These are phyloP conservation scores for Trapa incisa DNA, from an alignment of 345 rosid genomes.

Conservation along the genomic window DNA sequence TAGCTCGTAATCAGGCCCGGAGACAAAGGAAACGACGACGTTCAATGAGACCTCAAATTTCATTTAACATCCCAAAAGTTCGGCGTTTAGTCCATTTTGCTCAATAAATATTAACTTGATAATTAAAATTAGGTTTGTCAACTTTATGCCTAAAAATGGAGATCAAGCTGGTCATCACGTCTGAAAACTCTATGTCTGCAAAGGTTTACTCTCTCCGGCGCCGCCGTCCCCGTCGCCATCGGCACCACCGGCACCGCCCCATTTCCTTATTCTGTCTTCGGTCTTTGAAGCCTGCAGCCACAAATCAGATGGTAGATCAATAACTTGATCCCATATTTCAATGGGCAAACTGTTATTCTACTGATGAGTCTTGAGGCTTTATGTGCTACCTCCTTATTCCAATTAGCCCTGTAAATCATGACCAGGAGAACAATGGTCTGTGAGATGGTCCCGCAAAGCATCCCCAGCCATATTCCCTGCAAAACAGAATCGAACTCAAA, in stretches of 20 bases:
- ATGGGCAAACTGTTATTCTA: background rate
- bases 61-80: background rate
- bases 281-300: conserved; percentile 52
- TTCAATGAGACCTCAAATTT: background rate
- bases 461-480: conserved; percentile 75
- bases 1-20: background rate
- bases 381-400: conserved; percentile 44
- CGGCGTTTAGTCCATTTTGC: background rate
- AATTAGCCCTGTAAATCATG: conserved; percentile 57
- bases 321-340: background rate
- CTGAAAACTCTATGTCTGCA: no score
- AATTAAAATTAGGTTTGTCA: no score
- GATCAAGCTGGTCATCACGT: no score
- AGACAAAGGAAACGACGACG: background rate
- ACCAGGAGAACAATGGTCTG: conserved; percentile 41
- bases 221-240: no score
- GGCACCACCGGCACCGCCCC: conserved; percentile 33
- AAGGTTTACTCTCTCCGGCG: no score
- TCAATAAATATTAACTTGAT: background rate
- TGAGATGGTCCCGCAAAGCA: conserved; percentile 48
- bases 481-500: no score
- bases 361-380: background rate
- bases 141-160: no score
- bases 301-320: background rate
- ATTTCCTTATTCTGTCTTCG: conserved; percentile 45